Evolutionary conservation across 192 early-diverging fungal species (phyloP), one percentile per base, ranked within the genome.

Genomic region (Backusella circina): DNA sequence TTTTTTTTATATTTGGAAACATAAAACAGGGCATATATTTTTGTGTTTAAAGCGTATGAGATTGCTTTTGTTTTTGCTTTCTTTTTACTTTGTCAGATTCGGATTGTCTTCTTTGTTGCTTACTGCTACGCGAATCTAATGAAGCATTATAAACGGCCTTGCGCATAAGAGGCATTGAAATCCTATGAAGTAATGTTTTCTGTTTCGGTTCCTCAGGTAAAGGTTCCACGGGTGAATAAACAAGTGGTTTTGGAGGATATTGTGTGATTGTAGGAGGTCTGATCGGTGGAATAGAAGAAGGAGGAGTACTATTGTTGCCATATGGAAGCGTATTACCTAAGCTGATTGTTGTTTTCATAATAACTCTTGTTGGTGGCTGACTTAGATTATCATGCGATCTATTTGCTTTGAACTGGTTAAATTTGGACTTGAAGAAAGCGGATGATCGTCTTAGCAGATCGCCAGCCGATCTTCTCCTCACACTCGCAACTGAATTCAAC

Each of bases 201-300:
- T 28, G 16, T 33, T 51, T 26, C 39, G 50, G 61, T 13, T 65
- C 33, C 12, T 35, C 32, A 31, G 33, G 64, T 16, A 71, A 64
- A 26, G 72, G 65, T 26, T 77, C 76, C 5, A 77, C 65, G 23
- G 76, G 71, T 35, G 76, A 77, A 72, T 77, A 77, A 32, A 57
- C 47, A 35, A 77, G 44, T 67, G 76, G 76, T 31, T 72, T 72
- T 28, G 76, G 76, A 39, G 76, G 76, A 37, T 77, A 77, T 67
- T 77, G 76, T 18, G 65, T 65, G 7, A 77, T 77, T 10, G 71
- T 50, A 33, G 76, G 76, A 1, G 76, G 76, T n/a, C 35, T 32
- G 30, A 72, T 35, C 15, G 69, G 15, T 3, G 64, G 50, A 69
- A 51, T 50, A 28, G 76, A 50, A 21, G 44, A 50, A 67, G 69